phyloP scores from a whole-genome alignment of 306 rosid genomes.

The Gillenia trifoliata region DNA sequence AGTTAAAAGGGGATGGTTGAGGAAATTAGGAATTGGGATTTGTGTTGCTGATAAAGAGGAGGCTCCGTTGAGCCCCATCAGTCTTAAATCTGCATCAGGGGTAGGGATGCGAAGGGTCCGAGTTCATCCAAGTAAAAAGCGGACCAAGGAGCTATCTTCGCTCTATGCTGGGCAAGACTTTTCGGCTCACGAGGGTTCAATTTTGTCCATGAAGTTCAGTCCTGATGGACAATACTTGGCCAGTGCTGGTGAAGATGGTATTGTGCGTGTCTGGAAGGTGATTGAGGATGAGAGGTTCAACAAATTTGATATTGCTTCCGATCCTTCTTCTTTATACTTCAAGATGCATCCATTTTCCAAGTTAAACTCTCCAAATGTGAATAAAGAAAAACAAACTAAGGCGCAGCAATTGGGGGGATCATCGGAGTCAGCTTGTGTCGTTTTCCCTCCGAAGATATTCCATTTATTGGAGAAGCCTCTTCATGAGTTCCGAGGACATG shows the following conservation, averaged over 20 bases:
- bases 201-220: constrained; percentile 81
- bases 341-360: constrained; percentile 47
- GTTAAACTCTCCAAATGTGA: constrained; percentile 38
- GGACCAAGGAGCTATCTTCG: constrained; percentile 65
- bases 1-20: constrained; percentile 55
- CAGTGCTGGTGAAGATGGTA: constrained; percentile 77
- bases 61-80: constrained; percentile 23
- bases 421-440: constrained; percentile 58
- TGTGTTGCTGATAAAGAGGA: constrained; percentile 42
- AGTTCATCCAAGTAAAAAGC: constrained; percentile 52
- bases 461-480: constrained; percentile 58
- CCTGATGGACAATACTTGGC: constrained; percentile 75
- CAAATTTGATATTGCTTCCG: constrained; percentile 39
- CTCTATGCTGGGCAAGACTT: constrained; percentile 65
- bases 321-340: constrained; percentile 65
- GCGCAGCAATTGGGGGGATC: constrained; percentile 43
- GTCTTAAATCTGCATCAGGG: constrained; percentile 19
- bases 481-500: constrained; percentile 73
- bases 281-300: constrained; percentile 51
- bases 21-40: constrained; percentile 47
- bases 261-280: constrained; percentile 79
- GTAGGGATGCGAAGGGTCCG: constrained; percentile 47
- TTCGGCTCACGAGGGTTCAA: constrained; percentile 70
- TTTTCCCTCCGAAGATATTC: constrained; percentile 70
- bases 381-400: constrained; percentile 42